Percentiles rank a stretch among this genome's conserved stretches.
These are phyloP conservation scores for Penicillium nucicola DNA, from an alignment of 495 filamentous ascomycete species.

Conservation along the genomic window DNA sequence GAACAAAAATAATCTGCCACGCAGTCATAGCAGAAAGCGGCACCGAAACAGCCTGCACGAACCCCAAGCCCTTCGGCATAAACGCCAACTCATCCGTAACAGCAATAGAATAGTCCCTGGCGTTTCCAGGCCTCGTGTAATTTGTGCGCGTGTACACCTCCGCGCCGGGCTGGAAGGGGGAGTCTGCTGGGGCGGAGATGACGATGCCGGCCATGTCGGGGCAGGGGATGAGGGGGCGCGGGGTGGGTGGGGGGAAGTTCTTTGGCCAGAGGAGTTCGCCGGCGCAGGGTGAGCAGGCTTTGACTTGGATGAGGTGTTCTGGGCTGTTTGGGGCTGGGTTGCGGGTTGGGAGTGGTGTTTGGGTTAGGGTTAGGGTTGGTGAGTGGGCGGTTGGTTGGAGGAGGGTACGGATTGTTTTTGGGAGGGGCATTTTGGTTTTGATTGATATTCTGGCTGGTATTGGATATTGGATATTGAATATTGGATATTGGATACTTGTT, in stretches of 20 bases:
- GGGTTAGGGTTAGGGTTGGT: constrained; percentile 3
- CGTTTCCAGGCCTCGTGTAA: constrained; percentile 37
- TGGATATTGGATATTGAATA: not conserved
- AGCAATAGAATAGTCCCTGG: constrained; percentile 44
- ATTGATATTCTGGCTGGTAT: not conserved
- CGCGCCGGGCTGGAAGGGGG: constrained; percentile 43
- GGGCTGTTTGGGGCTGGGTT: constrained; percentile 8
- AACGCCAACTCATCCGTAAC: constrained; percentile 41
- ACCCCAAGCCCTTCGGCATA: constrained; percentile 36
- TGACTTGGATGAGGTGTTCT: constrained; percentile 53
- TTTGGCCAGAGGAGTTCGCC: constrained; percentile 53
- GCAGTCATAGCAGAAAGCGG: constrained; percentile 49
- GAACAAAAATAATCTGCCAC: constrained; percentile 51
- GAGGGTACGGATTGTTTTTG: not conserved
- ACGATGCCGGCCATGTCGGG: constrained; percentile 50
- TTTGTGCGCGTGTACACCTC: constrained; percentile 50
- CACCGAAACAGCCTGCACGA: constrained; percentile 43
- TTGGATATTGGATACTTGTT: not conserved
- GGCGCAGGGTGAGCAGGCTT: constrained; percentile 46
- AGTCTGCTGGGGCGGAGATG: constrained; percentile 35
- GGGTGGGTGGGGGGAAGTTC: constrained; percentile 34
- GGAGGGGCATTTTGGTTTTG: not conserved
- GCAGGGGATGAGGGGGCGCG: constrained; percentile 41
- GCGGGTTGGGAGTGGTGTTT: constrained; percentile 19
- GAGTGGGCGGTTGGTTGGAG: constrained; percentile 3